Base-by-base conservation (phyloP, 108 stramenopile genomes). In the Skeletonema menzelii region DNA sequence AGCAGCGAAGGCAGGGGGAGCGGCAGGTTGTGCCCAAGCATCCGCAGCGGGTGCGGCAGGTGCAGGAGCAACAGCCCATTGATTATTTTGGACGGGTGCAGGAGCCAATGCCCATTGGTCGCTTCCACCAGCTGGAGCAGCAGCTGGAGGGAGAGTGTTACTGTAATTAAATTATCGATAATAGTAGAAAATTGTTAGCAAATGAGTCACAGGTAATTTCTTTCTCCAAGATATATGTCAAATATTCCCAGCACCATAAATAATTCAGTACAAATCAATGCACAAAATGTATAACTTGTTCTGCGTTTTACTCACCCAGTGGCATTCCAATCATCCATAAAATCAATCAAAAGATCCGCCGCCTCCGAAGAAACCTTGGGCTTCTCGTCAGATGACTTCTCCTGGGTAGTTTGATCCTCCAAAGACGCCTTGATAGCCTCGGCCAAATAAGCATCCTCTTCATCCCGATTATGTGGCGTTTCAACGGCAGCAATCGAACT, bases 341-440 rank as follows among this genome's bases (percentile, higher is more conserved):
- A 88, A 63, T 88, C 87, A 62, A 88, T 83, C 65, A 87, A 70
- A 19, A 87, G 46, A 75, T 86, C 81, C n/a, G 70, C 63, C 20
- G 72, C 76, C 74, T 77, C 77, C 7, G 75, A 37, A 4, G 80
- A 76, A 2, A 82, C 72, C 13, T 30, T 59, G 22, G 79, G 63
- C 62, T 72, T 81, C 24, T 75, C n/a, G n/a, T n/a, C 72, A 5
- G 28, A 7, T 2, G 65, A 40, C 64, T 53, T 46, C 19, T 56
- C 67, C 12, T 58, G 40, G 26, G 56, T 63, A 61, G 34, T 37
- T 35, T 72, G 75, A 20, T 86, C 82, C 53, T 80, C 65, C 42
- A 91, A 56, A 37, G 90, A 91, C 27, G 88, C 84, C 63, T 89
- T 89, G 72, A 95, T 95, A 10, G 94, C 94, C 75, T 91, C 91